Conservation (phyloP, 2,329 filamentous ascomycete species). For the Cadophora malorum region DNA sequence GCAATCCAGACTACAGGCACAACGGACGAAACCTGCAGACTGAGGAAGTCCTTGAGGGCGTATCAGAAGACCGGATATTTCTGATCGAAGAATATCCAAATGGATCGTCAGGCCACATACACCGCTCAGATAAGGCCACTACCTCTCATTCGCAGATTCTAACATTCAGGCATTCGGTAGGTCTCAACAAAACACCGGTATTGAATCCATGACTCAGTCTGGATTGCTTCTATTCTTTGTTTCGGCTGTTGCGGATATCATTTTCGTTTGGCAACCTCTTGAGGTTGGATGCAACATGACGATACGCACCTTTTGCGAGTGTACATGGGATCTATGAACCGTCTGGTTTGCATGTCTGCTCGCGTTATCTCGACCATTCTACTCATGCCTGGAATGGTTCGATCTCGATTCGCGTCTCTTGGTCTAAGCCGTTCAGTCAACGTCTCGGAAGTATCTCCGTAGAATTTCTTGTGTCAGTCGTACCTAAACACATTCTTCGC, state of each 20-base stretch:
- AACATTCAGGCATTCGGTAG: constrained; percentile 23
- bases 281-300: constrained; percentile 11
- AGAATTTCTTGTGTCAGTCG: neutral
- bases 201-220: constrained; percentile 20
- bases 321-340: neutral
- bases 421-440: neutral
- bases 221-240: neutral
- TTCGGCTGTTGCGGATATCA: constrained; percentile 20
- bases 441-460: neutral
- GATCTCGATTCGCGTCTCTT: neutral
- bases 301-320: neutral
- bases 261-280: neutral
- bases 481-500: neutral
- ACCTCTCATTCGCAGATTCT: constrained; percentile 33
- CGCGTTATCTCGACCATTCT: neutral
- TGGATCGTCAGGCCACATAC: constrained; percentile 33
- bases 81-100: constrained; percentile 23
- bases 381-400: neutral
- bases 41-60: constrained; percentile 10
- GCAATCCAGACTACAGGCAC: constrained; percentile 14
- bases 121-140: constrained; percentile 36
- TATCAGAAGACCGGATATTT: constrained; percentile 27
- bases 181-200: constrained; percentile 3
- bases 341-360: constrained; percentile 9
- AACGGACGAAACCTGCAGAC: constrained; percentile 12